These are phyloP conservation scores for Clonostachys chloroleuca DNA, from an alignment of 2,329 filamentous ascomycete species.

Conservation along the genomic window DNA sequence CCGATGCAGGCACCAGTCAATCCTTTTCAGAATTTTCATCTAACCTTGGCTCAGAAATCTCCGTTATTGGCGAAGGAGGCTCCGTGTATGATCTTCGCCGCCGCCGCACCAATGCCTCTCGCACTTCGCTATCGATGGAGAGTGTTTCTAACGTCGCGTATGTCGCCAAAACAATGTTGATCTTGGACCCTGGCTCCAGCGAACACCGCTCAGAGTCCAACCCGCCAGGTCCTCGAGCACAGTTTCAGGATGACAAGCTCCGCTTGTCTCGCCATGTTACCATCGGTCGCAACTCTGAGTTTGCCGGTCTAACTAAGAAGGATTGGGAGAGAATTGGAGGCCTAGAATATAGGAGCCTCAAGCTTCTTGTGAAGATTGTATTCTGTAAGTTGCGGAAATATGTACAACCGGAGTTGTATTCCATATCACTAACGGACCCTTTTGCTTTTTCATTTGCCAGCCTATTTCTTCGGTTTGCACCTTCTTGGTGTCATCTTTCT, in stretches of 20 bases:
- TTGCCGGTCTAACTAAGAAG: constrained; percentile 81
- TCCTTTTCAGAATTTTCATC: no score
- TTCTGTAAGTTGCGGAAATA: constrained; percentile 17
- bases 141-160: neutral
- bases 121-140: neutral
- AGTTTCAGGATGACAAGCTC: constrained; percentile 56
- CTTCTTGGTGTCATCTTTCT: constrained; percentile 70
- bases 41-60: no score
- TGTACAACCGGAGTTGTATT: no score
- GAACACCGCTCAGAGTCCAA: no score
- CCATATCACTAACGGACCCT: neutral
- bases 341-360: constrained; percentile 91
- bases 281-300: constrained; percentile 87
- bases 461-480: constrained; percentile 82
- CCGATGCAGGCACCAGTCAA: no score
- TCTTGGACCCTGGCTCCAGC: neutral
- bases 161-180: neutral
- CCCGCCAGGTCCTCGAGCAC: constrained; percentile 30
- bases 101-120: neutral
- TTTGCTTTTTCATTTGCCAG: constrained; percentile 64
- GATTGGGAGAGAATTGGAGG: constrained; percentile 93
- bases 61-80: no score
- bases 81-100: neutral
- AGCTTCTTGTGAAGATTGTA: constrained; percentile 64
- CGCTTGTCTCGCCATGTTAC: constrained; percentile 95